These are phyloP conservation scores for Eucalyptus pauciflora DNA, from an alignment of 345 rosid genomes.

Conservation along the genomic window DNA sequence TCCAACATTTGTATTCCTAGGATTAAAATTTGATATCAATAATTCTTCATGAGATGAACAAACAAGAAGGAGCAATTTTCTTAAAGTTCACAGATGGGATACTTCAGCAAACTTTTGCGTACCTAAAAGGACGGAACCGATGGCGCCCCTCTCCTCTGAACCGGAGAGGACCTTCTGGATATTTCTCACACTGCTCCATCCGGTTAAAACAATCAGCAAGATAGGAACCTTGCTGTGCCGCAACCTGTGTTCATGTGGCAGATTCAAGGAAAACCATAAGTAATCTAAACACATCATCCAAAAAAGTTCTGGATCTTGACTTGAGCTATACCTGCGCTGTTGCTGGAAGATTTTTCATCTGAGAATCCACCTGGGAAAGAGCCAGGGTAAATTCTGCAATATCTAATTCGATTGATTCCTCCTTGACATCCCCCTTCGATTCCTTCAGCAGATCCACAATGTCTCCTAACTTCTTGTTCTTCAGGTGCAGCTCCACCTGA, in stretches of 20 bases:
- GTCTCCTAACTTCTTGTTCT: conserved; percentile 54
- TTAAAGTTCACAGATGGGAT: background rate
- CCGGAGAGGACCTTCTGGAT: conserved; percentile 94
- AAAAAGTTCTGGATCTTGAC: background rate
- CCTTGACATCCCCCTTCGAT: conserved; percentile 40
- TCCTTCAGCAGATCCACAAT: conserved; percentile 59
- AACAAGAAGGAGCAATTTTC: background rate
- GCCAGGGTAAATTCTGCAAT: conserved; percentile 78
- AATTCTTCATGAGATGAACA: background rate
- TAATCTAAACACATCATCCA: background rate
- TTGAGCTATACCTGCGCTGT: conserved; percentile 68
- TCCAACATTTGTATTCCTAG: too few species aligned
- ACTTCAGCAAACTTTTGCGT: background rate
- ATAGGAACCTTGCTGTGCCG: conserved; percentile 87
- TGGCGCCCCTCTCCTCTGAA: conserved; percentile 95
- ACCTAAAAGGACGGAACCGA: conserved; percentile 94
- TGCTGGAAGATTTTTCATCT: conserved; percentile 92
- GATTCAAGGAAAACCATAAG: background rate
- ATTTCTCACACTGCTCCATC: conserved; percentile 71
- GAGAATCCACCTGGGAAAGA: conserved; percentile 75
- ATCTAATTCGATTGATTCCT: conserved; percentile 55
- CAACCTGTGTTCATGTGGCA: conserved; percentile 39
- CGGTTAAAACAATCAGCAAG: conserved; percentile 94
- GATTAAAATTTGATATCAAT: background rate
- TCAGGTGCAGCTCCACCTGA: conserved; percentile 80